Percentiles rank a stretch among this genome's conserved stretches.
These are phyloP conservation scores for Sporothrix phasma DNA, from an alignment of 2,329 filamentous ascomycete species.

Conservation along the genomic window DNA sequence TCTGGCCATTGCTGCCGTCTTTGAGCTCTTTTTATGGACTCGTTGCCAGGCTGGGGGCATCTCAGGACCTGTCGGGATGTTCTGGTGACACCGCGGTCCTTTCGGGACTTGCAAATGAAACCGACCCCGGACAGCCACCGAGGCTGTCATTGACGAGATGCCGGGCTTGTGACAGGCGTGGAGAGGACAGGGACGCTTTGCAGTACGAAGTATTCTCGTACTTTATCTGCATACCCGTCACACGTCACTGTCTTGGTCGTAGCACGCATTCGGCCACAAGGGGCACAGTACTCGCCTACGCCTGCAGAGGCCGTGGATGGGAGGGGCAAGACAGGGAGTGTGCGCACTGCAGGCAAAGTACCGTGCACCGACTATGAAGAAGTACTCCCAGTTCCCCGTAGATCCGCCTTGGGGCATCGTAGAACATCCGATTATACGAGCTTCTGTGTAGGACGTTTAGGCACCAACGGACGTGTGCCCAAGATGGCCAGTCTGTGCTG, in stretches of 20 bases:
- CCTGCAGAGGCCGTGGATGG: background rate
- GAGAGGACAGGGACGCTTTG: background rate
- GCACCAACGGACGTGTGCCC: background rate
- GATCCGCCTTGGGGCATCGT: background rate
- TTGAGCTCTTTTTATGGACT: background rate
- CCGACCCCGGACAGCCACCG: background rate
- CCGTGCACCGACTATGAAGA: too few species aligned
- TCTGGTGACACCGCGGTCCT: background rate
- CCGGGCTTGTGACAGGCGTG: background rate
- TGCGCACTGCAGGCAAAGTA: background rate
- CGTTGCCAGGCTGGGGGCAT: background rate
- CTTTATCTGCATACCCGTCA: too few species aligned
- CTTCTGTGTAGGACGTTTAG: background rate
- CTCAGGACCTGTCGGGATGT: background rate
- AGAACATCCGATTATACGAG: background rate
- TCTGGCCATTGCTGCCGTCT: background rate
- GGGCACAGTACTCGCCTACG: background rate
- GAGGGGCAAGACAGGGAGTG: background rate
- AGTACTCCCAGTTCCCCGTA: too few species aligned
- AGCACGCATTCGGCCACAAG: background rate
- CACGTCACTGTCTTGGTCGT: too few species aligned
- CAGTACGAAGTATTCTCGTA: background rate
- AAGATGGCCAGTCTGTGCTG: background rate
- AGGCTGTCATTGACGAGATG: background rate
- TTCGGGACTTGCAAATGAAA: background rate